A percentile compares a stretch with the other conserved stretches of the same genome.
Evolutionary conservation across 306 rosid genomes (phyloP).

Genomic region (Cicer arietinum): DNA sequence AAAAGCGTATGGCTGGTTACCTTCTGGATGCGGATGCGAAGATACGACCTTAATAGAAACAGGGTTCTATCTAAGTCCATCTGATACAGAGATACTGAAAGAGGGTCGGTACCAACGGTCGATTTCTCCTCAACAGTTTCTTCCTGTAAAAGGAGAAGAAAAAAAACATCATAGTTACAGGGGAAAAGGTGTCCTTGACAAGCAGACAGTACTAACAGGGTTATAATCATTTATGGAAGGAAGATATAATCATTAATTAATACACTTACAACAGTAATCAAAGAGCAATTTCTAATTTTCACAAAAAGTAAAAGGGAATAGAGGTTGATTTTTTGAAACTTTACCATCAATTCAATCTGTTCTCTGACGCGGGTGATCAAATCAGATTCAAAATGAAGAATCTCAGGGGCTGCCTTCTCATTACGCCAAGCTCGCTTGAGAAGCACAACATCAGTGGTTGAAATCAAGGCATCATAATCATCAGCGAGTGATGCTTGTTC

Average conservation of each 20-base stretch:
- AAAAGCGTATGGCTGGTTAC: conserved; percentile 46
- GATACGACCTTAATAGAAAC: conserved; percentile 83
- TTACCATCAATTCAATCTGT: conserved; percentile 78
- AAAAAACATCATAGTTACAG: conserved; percentile 4
- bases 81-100: conserved; percentile 84
- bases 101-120: conserved; percentile 62
- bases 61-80: conserved; percentile 93
- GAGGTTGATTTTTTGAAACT: conserved; percentile 8
- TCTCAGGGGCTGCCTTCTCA: conserved; percentile 59
- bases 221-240: not conserved
- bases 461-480: conserved; percentile 46
- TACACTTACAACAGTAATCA: not conserved
- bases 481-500: conserved; percentile 43
- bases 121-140: conserved; percentile 78
- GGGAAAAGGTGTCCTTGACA: not conserved
- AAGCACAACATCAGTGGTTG: conserved; percentile 54
- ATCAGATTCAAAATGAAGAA: conserved; percentile 66
- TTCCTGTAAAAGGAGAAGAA: conserved; percentile 59
- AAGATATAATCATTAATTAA: not conserved
- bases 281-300: not conserved
- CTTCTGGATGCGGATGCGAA: conserved; percentile 88
- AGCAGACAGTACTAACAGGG: not conserved
- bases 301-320: not conserved
- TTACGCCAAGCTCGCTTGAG: conserved; percentile 60
- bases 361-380: conserved; percentile 63